Percentiles rank a stretch among this genome's conserved stretches.
Conservation (phyloP, 2,329 filamentous ascomycete genomes). For the Fusarium tjaetaba region DNA sequence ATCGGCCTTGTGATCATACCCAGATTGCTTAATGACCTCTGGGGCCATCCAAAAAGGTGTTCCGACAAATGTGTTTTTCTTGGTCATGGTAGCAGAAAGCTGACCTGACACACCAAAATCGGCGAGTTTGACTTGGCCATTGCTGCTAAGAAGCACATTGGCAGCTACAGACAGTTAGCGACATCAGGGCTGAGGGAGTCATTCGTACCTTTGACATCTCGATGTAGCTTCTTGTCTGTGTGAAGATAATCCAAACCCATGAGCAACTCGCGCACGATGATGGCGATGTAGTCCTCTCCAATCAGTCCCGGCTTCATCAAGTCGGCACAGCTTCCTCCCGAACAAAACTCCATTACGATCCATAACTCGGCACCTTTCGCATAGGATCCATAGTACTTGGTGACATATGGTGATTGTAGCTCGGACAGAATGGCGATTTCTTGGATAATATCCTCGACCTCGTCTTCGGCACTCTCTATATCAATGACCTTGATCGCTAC, state of each 20-base stretch:
- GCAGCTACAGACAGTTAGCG: slow-evolving; percentile 68
- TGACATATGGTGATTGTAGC: slow-evolving; percentile 94
- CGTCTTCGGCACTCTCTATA: slow-evolving; percentile 98
- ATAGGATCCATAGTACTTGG: slow-evolving; percentile 97
- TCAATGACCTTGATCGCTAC: slow-evolving; percentile 99
- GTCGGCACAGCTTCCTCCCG: slow-evolving; percentile 94
- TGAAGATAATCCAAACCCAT: slow-evolving; percentile 93
- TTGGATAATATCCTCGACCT: slow-evolving; percentile 99
- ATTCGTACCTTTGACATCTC: slow-evolving; percentile 87
- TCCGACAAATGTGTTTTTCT: slow-evolving; percentile 98
- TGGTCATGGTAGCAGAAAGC: slow-evolving; percentile 97
- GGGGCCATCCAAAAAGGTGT: slow-evolving; percentile 99
- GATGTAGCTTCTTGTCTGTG: slow-evolving; percentile 92
- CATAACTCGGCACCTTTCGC: slow-evolving; percentile 95
- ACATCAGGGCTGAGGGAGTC: neutral
- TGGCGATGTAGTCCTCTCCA: slow-evolving; percentile 94
- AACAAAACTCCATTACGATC: slow-evolving; percentile 99
- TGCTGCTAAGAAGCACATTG: slow-evolving; percentile 88
- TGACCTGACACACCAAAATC: slow-evolving; percentile 98
- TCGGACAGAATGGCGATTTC: slow-evolving; percentile 98
- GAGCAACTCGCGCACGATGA: slow-evolving; percentile 90
- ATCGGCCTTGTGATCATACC: slow-evolving; percentile 97
- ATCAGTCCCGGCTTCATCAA: slow-evolving; percentile 94
- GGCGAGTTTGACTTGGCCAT: slow-evolving; percentile 94
- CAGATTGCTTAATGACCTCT: slow-evolving; percentile 97